These are phyloP conservation scores for Ophiocordyceps camponoti-leonardi DNA, from an alignment of 2,329 filamentous ascomycete genomes.

Conservation along the genomic window DNA sequence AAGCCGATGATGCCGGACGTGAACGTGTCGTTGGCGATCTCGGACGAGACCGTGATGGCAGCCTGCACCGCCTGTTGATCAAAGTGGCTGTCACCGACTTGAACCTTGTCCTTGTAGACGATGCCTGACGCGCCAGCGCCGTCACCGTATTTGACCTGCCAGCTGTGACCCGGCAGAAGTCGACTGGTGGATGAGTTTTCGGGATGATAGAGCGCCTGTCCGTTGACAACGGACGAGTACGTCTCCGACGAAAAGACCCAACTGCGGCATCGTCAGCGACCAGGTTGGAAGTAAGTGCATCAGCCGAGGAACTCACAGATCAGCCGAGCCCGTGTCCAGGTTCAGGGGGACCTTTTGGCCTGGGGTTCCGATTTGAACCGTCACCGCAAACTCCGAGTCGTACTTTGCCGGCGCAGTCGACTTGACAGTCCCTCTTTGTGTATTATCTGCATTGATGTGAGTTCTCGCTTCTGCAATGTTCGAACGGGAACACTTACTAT, in stretches of 20 bases:
- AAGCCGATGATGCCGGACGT: constrained; percentile 19
- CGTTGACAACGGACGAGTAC: constrained; percentile 22
- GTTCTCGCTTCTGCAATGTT: not conserved
- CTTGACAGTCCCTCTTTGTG: constrained; percentile 8
- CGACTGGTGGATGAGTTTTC: constrained; percentile 22
- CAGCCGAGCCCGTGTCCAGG: constrained; percentile 46
- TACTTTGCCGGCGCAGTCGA: constrained; percentile 15
- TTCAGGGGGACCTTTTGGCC: constrained; percentile 44
- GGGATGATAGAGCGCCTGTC: constrained; percentile 41
- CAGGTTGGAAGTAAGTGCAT: not conserved
- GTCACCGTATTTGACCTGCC: constrained; percentile 49
- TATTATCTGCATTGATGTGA: constrained; percentile 1
- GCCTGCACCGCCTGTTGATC: constrained; percentile 47
- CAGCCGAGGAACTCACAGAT: constrained; percentile 19
- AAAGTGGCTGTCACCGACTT: constrained; percentile 41
- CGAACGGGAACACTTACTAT: constrained; percentile 1
- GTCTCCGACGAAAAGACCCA: constrained; percentile 52
- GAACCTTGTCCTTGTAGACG: constrained; percentile 49
- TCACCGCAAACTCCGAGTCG: constrained; percentile 41
- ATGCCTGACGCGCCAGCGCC: constrained; percentile 43
- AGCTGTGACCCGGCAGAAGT: constrained; percentile 23
- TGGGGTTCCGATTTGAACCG: constrained; percentile 43
- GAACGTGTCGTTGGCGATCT: constrained; percentile 17
- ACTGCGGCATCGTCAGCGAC: constrained; percentile 21
- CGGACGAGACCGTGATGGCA: constrained; percentile 36